These are phyloP conservation scores for Dendrocalamus sinicus DNA, from an alignment of 176 grass and related monocot species.

Conservation along the genomic window DNA sequence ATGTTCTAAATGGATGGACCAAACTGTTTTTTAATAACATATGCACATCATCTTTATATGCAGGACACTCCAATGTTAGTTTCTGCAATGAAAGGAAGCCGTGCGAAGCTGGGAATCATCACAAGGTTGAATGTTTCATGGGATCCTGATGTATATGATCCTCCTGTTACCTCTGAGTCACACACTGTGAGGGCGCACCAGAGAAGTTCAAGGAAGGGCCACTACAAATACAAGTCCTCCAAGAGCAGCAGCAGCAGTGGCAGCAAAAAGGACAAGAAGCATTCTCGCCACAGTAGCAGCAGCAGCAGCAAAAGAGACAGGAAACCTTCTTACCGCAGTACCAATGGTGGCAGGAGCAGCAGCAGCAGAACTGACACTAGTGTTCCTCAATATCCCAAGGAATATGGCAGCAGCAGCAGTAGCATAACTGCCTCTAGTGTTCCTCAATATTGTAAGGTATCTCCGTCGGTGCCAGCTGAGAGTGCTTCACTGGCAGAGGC, in stretches of 20 bases:
- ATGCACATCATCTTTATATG: constrained; percentile 13
- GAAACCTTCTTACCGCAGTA: constrained; percentile 34
- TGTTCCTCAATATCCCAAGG: constrained; percentile 1
- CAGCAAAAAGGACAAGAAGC: constrained; percentile 63
- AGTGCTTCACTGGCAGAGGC: constrained; percentile 1
- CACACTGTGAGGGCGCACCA: constrained; percentile 66
- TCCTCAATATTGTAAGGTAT: constrained; percentile 31
- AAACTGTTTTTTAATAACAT: constrained; percentile 9
- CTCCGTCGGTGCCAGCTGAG: constrained; percentile 25
- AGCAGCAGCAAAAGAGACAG: constrained; percentile 55
- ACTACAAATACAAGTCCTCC: constrained; percentile 63
- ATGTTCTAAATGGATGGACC: not conserved
- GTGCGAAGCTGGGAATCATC: constrained; percentile 55
- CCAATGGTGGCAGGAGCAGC: not conserved
- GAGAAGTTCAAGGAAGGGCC: constrained; percentile 62
- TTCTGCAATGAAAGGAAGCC: constrained; percentile 86
- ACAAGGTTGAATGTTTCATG: constrained; percentile 71
- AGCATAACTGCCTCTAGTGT: constrained; percentile 14
- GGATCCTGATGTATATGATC: constrained; percentile 93
- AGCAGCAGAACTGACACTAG: constrained; percentile 6
- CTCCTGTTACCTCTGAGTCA: constrained; percentile 78
- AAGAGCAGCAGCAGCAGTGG: constrained; percentile 55
- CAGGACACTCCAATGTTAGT: constrained; percentile 51
- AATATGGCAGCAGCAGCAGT: constrained; percentile 30
- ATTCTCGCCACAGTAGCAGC: constrained; percentile 56